A percentile compares a stretch with the other conserved stretches of the same genome.
Evolutionary conservation across 306 rosid species (phyloP).

Genomic region (Pyrus pyrifolia): DNA sequence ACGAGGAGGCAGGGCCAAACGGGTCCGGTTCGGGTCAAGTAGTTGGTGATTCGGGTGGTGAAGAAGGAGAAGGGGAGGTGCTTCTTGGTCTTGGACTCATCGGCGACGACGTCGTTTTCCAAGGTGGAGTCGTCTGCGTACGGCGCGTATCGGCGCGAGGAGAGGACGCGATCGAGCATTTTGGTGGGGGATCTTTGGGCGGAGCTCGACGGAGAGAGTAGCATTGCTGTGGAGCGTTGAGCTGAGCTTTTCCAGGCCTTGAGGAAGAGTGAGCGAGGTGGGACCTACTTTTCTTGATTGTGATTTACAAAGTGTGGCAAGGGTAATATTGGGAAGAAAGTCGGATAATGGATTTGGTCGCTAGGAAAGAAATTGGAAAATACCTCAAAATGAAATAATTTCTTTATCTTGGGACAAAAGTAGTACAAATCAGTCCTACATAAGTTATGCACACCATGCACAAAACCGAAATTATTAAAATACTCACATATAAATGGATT

Average conservation of each 20-base stretch:
- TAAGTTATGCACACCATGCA: no score
- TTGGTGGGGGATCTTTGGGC: background rate
- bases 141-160: constrained; percentile 57
- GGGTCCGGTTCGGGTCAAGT: constrained; percentile 42
- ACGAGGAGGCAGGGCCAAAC: constrained; percentile 34
- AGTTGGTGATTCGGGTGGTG: constrained; percentile 42
- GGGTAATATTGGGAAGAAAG: background rate
- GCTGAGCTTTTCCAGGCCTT: background rate
- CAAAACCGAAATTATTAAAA: no score
- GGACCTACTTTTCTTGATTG: background rate
- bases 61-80: constrained; percentile 35
- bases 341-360: no score
- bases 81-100: constrained; percentile 63
- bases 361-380: no score
- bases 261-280: background rate
- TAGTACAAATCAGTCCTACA: no score
- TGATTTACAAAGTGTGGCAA: background rate
- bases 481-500: no score
- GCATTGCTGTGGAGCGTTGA: background rate
- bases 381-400: no score
- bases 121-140: constrained; percentile 22
- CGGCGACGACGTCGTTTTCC: constrained; percentile 16
- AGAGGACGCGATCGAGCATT: constrained; percentile 63
- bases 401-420: no score
- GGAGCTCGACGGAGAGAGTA: background rate